Conservation (phyloP, 225 moss, liverwort and hornwort genomes). For the Polytrichum formosum region DNA sequence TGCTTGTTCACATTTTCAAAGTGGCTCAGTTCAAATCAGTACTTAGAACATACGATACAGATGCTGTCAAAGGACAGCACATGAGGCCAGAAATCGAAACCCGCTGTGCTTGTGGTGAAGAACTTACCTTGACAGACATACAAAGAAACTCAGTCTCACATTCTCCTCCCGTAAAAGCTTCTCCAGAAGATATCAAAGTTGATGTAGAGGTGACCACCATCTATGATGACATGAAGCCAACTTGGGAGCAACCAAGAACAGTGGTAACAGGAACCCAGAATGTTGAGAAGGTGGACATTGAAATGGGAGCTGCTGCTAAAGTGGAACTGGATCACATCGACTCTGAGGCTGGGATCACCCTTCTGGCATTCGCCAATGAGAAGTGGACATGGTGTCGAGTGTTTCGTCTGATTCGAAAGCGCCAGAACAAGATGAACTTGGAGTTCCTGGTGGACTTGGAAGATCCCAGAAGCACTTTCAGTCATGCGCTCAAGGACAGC, state of each 20-base stretch:
- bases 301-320: background rate
- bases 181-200: slow-evolving; percentile 10
- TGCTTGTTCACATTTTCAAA: slow-evolving; percentile 37
- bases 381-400: slow-evolving; percentile 20
- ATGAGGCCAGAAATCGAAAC: slow-evolving; percentile 11
- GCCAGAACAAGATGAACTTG: slow-evolving; percentile 7
- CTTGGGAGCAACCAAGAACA: slow-evolving; percentile 22
- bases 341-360: background rate
- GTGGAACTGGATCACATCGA: background rate
- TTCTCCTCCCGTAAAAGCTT: background rate
- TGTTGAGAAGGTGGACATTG: background rate
- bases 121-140: slow-evolving; percentile 21
- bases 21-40: slow-evolving; percentile 24
- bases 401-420: slow-evolving; percentile 25
- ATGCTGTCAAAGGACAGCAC: slow-evolving; percentile 15
- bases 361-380: too few relatives aligned
- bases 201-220: slow-evolving; percentile 12
- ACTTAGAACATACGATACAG: slow-evolving; percentile 18
- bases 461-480: slow-evolving; percentile 4
- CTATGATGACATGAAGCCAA: slow-evolving; percentile 31
- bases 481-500: slow-evolving; percentile 2
- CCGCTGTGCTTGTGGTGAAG: slow-evolving; percentile 34
- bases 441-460: slow-evolving; percentile 31
- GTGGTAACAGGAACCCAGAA: background rate
- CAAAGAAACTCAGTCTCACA: background rate